A percentile compares a stretch with the other conserved stretches of the same genome.
phyloP scores from a whole-genome alignment of 441 rosid genomes.

The Flueggea neowawraea region DNA sequence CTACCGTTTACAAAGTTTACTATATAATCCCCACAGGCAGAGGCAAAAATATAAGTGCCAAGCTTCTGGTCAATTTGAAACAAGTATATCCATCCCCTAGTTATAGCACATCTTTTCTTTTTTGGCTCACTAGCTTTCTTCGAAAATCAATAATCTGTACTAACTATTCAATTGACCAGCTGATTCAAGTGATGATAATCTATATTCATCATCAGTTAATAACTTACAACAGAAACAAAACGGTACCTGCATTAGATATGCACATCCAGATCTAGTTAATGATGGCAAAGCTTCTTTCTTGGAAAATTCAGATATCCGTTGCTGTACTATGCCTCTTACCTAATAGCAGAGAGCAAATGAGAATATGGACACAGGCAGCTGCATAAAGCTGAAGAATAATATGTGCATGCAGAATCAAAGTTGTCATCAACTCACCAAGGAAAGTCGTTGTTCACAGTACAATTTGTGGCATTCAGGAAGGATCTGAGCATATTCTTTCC shows the following conservation, averaged over 20 bases:
- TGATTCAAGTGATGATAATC: no score
- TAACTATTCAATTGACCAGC: no score
- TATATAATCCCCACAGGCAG: neutral
- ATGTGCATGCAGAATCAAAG: slow-evolving; percentile 6
- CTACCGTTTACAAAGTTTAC: neutral
- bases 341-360: slow-evolving; percentile 23
- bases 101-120: neutral
- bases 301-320: slow-evolving; percentile 85
- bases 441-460: slow-evolving; percentile 96
- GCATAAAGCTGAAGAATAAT: slow-evolving; percentile 9
- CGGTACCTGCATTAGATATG: slow-evolving; percentile 90
- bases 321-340: slow-evolving; percentile 92
- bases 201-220: no score
- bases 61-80: neutral
- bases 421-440: slow-evolving; percentile 56
- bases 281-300: slow-evolving; percentile 94
- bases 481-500: slow-evolving; percentile 84
- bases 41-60: neutral
- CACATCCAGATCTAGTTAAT: slow-evolving; percentile 97
- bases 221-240: slow-evolving; percentile 1
- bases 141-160: neutral
- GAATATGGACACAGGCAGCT: slow-evolving; percentile 16
- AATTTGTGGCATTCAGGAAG: slow-evolving; percentile 91
- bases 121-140: neutral
- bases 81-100: neutral